Evolutionary conservation across 2,329 filamentous ascomycete genomes (phyloP).

Genomic region (Colletotrichum sp.): DNA sequence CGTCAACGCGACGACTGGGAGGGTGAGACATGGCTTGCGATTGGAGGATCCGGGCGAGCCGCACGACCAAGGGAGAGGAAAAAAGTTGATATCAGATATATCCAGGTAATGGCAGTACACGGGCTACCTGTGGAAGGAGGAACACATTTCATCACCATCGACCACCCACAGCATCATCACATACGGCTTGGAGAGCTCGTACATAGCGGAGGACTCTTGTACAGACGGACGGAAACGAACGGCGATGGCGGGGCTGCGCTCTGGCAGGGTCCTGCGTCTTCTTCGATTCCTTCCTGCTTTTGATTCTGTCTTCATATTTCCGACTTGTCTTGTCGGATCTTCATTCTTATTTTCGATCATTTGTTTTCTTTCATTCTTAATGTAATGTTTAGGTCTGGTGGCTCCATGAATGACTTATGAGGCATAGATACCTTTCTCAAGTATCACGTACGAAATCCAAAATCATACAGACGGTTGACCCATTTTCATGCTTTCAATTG

Average conservation of each 20-base stretch:
- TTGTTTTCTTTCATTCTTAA: neutral
- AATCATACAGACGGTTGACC: neutral
- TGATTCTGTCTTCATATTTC: constrained; percentile 1
- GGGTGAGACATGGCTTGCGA: neutral
- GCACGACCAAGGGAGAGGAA: neutral
- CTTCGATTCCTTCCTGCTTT: neutral
- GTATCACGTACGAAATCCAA: neutral
- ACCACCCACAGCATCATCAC: neutral
- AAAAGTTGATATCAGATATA: neutral
- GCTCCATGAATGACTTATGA: constrained; percentile 15
- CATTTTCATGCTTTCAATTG: neutral
- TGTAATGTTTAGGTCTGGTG: constrained; percentile 19
- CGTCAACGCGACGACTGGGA: constrained; percentile 2
- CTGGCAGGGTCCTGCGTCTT: neutral
- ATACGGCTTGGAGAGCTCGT: neutral
- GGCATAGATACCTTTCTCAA: constrained; percentile 7
- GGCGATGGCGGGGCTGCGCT: neutral
- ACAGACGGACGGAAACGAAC: neutral
- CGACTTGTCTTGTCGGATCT: neutral
- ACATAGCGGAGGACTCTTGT: constrained; percentile 3
- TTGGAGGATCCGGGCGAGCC: neutral
- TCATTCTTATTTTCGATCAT: neutral
- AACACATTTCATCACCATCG: neutral
- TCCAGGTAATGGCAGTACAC: neutral
- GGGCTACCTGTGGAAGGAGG: neutral